phyloP scores from a whole-genome alignment of 2,329 filamentous ascomycete genomes.

The Chalaropsis thielavioides region DNA sequence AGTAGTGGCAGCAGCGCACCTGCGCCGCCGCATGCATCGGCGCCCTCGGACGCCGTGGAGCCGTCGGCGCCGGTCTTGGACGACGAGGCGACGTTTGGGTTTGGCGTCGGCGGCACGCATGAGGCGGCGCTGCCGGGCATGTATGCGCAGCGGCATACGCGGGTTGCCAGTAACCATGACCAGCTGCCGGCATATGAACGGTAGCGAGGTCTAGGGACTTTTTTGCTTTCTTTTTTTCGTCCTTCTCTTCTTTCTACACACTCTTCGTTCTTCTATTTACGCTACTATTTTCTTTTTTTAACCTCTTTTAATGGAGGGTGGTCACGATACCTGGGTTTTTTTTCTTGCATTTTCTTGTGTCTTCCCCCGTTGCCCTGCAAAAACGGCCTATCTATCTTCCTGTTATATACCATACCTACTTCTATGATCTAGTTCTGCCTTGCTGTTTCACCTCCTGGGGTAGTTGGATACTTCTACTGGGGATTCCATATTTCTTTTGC shows the following conservation, averaged over 20 bases:
- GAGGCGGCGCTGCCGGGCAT: conserved; percentile 29
- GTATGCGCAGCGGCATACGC: not conserved
- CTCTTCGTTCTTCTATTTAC: not conserved
- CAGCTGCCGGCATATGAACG: conserved; percentile 30
- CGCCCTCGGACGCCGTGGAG: not conserved
- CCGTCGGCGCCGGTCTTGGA: conserved; percentile 24
- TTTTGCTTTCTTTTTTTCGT: not conserved
- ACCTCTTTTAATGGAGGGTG: not conserved
- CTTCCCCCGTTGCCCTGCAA: not conserved
- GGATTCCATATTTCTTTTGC: not conserved
- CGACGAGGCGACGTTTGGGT: conserved; percentile 20
- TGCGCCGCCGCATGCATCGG: not conserved
- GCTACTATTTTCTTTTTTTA: not conserved
- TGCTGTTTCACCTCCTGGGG: not conserved
- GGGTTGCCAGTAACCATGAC: conserved; percentile 21
- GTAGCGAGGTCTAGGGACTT: conserved; percentile 18
- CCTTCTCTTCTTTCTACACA: not conserved
- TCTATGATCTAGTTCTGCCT: not conserved
- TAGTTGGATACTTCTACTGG: not conserved
- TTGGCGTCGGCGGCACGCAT: conserved; percentile 27
- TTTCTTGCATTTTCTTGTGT: not conserved
- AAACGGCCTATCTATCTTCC: not conserved
- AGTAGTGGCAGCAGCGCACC: conserved; percentile 14
- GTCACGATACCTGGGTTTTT: not conserved
- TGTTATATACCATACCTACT: not conserved